Evolutionary conservation across 352 stramenopile genomes (phyloP).

Genomic region (Albugo candida): DNA sequence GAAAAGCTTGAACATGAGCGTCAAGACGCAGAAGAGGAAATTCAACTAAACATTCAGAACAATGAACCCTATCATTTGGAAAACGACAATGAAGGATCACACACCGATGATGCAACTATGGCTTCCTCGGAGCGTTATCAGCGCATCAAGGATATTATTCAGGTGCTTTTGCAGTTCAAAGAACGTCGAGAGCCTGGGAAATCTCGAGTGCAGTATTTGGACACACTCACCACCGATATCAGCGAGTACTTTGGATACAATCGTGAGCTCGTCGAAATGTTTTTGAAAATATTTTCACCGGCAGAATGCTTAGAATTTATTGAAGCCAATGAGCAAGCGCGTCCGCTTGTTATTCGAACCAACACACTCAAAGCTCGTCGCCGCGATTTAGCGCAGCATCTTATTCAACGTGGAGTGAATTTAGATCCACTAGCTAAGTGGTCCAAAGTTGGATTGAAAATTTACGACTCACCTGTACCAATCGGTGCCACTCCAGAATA

Average conservation of each 20-base stretch:
- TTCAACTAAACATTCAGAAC: conserved; percentile 72
- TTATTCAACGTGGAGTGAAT: conserved; percentile 98
- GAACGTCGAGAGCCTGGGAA: conserved; percentile 79
- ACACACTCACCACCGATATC: conserved; percentile 83
- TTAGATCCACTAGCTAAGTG: conserved; percentile 96
- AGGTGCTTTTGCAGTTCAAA: conserved; percentile 92
- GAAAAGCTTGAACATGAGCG: conserved; percentile 49
- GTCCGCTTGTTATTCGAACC: conserved; percentile 96
- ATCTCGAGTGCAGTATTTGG: conserved; percentile 90
- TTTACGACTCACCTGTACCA: conserved; percentile 94
- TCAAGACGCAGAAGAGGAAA: conserved; percentile 61
- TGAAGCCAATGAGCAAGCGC: conserved; percentile 93
- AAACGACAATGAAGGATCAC: conserved; percentile 52
- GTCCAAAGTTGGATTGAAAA: conserved; percentile 98
- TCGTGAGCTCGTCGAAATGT: conserved; percentile 95
- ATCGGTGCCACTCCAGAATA: conserved; percentile 99
- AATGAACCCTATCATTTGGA: conserved; percentile 70
- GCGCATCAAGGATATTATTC: conserved; percentile 86
- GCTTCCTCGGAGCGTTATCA: conserved; percentile 81
- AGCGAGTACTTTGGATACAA: conserved; percentile 97
- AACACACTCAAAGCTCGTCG: conserved; percentile 99
- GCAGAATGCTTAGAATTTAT: conserved; percentile 97
- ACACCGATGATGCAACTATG: conserved; percentile 25
- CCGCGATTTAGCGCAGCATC: conserved; percentile 93
- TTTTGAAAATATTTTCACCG: conserved; percentile 93